Conservation (phyloP, 106 monocot species). For the Dioscorea alata region DNA sequence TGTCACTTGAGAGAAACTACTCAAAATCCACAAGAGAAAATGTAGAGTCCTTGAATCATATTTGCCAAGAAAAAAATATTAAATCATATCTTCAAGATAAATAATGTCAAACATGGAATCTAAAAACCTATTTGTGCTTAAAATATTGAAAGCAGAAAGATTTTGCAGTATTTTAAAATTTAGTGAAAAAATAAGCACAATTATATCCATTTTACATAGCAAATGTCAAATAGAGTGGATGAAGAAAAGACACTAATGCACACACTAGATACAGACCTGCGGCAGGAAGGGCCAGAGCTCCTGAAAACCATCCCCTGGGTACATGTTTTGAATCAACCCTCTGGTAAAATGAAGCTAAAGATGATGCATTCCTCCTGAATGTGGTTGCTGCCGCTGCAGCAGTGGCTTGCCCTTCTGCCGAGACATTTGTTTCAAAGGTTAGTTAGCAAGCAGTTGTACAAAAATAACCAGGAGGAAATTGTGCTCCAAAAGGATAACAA, state of each 20-base stretch:
- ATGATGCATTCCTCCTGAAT: slow-evolving; percentile 27
- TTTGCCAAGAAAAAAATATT: too few relatives aligned
- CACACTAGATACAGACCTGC: slow-evolving; percentile 36
- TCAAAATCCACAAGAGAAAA: too few relatives aligned
- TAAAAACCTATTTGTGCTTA: not conserved
- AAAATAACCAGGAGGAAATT: not conserved
- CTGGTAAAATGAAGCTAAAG: slow-evolving; percentile 39
- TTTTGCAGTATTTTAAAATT: not conserved
- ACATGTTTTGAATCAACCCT: slow-evolving; percentile 16
- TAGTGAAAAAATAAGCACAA: not conserved
- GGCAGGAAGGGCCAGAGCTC: slow-evolving; percentile 45
- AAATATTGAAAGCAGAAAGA: not conserved
- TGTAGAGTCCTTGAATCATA: too few relatives aligned
- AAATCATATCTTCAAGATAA: too few relatives aligned
- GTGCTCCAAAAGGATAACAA: not conserved
- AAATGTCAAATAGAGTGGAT: not conserved
- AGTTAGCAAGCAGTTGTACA: too few relatives aligned
- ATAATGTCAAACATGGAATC: too few relatives aligned
- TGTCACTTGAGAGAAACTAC: too few relatives aligned
- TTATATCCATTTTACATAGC: not conserved
- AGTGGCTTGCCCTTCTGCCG: slow-evolving; percentile 36
- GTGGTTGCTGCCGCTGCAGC: slow-evolving; percentile 36
- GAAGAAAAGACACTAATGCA: not conserved
- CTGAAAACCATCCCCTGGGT: slow-evolving; percentile 39
- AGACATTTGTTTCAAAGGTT: not conserved